Base-by-base conservation (phyloP, 192 early-diverging fungal species). In the Gorgonomyces haynaldii region DNA sequence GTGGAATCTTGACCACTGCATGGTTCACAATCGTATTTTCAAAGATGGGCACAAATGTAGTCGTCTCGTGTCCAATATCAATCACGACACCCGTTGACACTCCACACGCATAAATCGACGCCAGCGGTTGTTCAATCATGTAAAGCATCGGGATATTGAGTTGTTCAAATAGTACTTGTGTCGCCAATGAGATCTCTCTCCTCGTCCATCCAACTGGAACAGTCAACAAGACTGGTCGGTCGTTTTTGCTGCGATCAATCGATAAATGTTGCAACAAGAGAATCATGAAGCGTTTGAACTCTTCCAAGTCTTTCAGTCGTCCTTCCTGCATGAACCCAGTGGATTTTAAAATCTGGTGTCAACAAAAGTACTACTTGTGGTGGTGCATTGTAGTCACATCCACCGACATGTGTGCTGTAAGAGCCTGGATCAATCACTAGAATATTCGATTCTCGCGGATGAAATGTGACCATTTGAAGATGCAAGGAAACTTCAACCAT, bases 151-250 rank as follows among this genome's bases (percentile, higher is more conserved):
- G 85, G 9, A 81, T 76, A 57, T 98, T 95, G 41, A 95, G 69
- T 17, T 82, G 73, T 64, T 98, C 95, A 66, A 98, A 98, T 45
- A 85, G 79, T 29, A 94, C 83, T 62, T 91, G 88, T 13, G 84
- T 76, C 23, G 84, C 70, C 6, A 72, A 66, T 64, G 90, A 88
- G 41, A 78, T 65, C 37, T 94, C 84, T 4, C 70, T 57, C 48
- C 86, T 86, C 12, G 80, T 70, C 91, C 90, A 96, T 28, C 62
- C 52, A 28, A 73, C 64, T n/a, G 95, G 95, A 2, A 90, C 72
- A 15, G 79, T 67, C 28, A 91, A 61, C 43, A 96, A 36, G 0
- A 91, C 72, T 10, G 87, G 82, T 26, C 72, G 75, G 12, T 82
- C 78, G 64, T 92, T 94, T 22, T 71, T 64, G 0, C 76, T 63